These are phyloP conservation scores for Aspergillus pseudoterreus DNA, from an alignment of 2,329 filamentous ascomycete genomes.

Conservation along the genomic window DNA sequence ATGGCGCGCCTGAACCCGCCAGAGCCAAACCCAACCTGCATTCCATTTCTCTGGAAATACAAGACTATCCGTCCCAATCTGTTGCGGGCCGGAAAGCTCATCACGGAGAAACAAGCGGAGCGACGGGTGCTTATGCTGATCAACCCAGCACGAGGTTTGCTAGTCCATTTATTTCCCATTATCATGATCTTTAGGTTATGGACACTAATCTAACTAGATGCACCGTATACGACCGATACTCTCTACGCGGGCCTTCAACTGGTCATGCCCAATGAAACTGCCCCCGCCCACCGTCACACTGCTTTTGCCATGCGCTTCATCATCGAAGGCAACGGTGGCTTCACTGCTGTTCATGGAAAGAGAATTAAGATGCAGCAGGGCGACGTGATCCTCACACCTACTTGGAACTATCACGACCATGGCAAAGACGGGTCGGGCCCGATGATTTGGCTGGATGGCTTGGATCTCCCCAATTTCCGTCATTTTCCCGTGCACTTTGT, in stretches of 20 bases:
- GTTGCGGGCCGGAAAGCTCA: constrained; percentile 33
- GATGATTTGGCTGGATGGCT: constrained; percentile 57
- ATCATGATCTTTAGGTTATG: background rate
- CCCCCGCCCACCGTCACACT: constrained; percentile 54
- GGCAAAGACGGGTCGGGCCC: constrained; percentile 54
- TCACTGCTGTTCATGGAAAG: constrained; percentile 55
- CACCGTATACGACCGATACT: constrained; percentile 52
- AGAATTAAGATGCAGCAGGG: constrained; percentile 51
- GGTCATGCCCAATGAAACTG: constrained; percentile 54
- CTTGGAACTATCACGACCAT: constrained; percentile 60
- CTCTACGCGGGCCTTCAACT: constrained; percentile 57
- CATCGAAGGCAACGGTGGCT: constrained; percentile 52
- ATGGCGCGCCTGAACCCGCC: constrained; percentile 49
- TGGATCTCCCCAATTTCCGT: constrained; percentile 52
- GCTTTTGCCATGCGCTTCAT: constrained; percentile 58
- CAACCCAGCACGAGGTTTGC: constrained; percentile 32
- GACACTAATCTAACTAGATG: background rate
- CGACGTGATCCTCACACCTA: constrained; percentile 56
- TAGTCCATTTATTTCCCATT: background rate
- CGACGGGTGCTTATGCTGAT: constrained; percentile 40
- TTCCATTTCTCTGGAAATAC: constrained; percentile 40
- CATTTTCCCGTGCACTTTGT: constrained; percentile 54
- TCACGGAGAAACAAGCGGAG: constrained; percentile 37
- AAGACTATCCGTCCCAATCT: constrained; percentile 32
- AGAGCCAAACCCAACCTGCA: constrained; percentile 41